These are phyloP conservation scores for Cynanchum wilfordii DNA, from an alignment of 257 asterid genomes.

Conservation along the genomic window DNA sequence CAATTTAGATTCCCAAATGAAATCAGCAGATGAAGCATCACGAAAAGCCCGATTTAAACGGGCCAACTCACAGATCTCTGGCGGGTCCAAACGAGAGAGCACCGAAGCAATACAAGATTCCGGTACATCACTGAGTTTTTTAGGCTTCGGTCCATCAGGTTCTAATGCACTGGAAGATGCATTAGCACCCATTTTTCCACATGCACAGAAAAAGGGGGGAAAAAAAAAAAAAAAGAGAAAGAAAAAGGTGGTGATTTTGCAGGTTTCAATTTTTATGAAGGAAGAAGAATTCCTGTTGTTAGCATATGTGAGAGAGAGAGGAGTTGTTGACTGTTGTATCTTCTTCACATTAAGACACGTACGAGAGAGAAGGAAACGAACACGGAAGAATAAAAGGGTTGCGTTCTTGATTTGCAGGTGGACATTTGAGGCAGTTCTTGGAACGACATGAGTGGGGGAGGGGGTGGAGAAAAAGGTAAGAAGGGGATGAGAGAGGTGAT, in stretches of 20 bases:
- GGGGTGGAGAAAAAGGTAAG: neutral
- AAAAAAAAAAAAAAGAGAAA: neutral
- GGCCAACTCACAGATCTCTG: constrained; percentile 71
- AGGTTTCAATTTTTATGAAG: constrained; percentile 4
- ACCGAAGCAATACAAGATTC: constrained; percentile 70
- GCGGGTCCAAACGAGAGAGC: constrained; percentile 64
- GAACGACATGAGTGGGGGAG: neutral
- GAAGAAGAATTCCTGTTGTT: neutral
- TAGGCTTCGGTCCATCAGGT: constrained; percentile 30
- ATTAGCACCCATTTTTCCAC: constrained; percentile 58
- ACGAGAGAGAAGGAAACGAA: neutral
- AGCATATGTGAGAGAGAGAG: neutral
- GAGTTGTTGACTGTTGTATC: neutral
- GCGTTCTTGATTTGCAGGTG: neutral
- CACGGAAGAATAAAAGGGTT: neutral
- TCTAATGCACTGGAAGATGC: constrained; percentile 32
- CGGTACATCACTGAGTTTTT: constrained; percentile 68
- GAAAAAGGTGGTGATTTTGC: neutral
- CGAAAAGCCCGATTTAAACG: constrained; percentile 53
- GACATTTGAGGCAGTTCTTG: neutral
- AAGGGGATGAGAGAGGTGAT: neutral
- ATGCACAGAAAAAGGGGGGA: neutral
- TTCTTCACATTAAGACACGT: constrained; percentile 5
- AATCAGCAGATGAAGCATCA: constrained; percentile 81
- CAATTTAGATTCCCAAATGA: constrained; percentile 68